Evolutionary conservation across 495 filamentous ascomycete genomes (phyloP).

Genomic region (Podospora didyma): DNA sequence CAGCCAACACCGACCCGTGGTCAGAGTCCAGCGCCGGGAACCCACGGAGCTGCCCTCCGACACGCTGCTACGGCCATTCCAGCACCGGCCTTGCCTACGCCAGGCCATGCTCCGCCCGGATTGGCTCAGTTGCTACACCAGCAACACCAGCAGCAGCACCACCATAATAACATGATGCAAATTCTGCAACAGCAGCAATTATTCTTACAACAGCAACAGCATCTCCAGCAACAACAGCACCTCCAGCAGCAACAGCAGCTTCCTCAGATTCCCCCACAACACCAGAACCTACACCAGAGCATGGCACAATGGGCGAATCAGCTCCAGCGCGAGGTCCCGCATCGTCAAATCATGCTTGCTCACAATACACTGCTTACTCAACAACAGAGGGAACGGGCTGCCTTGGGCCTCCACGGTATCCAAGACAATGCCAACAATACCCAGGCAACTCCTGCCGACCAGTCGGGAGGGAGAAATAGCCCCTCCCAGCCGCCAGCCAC

Average conservation of each 20-base stretch:
- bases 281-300: constrained; percentile 20
- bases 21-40: constrained; percentile 15
- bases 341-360: constrained; percentile 18
- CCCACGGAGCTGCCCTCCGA: constrained; percentile 1
- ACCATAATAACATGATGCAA: too few species aligned
- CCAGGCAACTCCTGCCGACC: background rate
- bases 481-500: constrained; percentile 10
- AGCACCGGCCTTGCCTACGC: constrained; percentile 5
- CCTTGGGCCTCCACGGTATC: constrained; percentile 11
- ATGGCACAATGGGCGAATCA: constrained; percentile 27
- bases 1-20: constrained; percentile 13
- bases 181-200: too few species aligned
- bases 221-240: constrained; percentile 14
- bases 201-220: constrained; percentile 15
- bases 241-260: constrained; percentile 13
- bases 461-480: constrained; percentile 10
- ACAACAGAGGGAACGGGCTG: constrained; percentile 24
- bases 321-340: constrained; percentile 20
- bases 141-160: constrained; percentile 15
- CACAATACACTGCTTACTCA: too few species aligned
- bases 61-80: constrained; percentile 2
- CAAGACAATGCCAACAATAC: constrained; percentile 7
- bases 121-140: constrained; percentile 14
- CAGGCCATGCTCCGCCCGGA: constrained; percentile 8
- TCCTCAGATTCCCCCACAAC: constrained; percentile 1